A percentile compares a stretch with the other conserved stretches of the same genome.
These are phyloP conservation scores for Sarocladiaceae sp. DNA, from an alignment of 2,329 filamentous ascomycete species.

Conservation along the genomic window DNA sequence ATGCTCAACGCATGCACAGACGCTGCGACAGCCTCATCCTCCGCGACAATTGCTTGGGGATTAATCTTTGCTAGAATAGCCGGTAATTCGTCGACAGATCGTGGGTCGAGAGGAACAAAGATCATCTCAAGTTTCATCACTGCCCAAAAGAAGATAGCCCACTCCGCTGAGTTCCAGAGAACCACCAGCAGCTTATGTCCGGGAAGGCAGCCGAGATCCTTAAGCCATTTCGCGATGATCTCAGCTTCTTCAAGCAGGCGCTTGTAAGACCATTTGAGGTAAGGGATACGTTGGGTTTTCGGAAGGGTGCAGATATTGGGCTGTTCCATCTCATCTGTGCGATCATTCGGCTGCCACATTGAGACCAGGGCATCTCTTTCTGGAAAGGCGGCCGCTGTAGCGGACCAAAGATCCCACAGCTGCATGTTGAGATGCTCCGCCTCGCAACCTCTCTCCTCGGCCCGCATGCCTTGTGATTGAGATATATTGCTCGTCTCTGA, in stretches of 20 bases:
- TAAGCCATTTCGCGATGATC: slow-evolving; percentile 10
- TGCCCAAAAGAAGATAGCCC: slow-evolving; percentile 31
- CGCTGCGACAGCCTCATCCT: slow-evolving; percentile 19
- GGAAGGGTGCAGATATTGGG: slow-evolving; percentile 17
- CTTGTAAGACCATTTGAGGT: slow-evolving; percentile 2
- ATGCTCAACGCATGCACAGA: slow-evolving; percentile 14
- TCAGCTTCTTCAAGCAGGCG: not conserved
- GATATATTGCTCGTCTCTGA: not conserved
- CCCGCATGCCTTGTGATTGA: not conserved
- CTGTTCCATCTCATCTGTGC: slow-evolving; percentile 6
- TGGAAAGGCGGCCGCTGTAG: slow-evolving; percentile 21
- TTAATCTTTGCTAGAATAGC: slow-evolving; percentile 17
- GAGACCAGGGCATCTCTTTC: slow-evolving; percentile 29
- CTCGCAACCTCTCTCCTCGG: slow-evolving; percentile 21
- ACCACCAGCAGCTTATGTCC: slow-evolving; percentile 25
- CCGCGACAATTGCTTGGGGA: slow-evolving; percentile 25
- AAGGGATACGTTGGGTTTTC: slow-evolving; percentile 8
- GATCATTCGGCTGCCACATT: slow-evolving; percentile 22
- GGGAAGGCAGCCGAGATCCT: slow-evolving; percentile 17
- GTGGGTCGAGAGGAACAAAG: slow-evolving; percentile 29
- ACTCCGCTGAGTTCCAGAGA: slow-evolving; percentile 32
- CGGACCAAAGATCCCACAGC: slow-evolving; percentile 27
- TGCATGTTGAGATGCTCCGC: slow-evolving; percentile 21
- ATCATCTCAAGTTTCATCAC: slow-evolving; percentile 25
- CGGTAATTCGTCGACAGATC: slow-evolving; percentile 16